phyloP scores from a whole-genome alignment of 2,329 filamentous ascomycete genomes.

The Fusarium marasasianum region DNA sequence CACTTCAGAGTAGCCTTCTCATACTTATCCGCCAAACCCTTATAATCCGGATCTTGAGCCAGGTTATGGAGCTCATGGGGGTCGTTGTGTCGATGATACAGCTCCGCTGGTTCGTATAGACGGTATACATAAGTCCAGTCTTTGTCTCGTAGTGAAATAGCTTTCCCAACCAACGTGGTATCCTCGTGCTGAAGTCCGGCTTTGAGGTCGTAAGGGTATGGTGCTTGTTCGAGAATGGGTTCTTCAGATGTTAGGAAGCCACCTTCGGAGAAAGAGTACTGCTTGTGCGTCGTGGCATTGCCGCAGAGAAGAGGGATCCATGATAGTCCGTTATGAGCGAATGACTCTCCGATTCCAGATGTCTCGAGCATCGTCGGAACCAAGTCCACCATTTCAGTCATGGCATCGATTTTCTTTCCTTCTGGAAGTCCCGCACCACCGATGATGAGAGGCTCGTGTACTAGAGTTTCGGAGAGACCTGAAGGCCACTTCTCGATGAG shows the following conservation, averaged over 20 bases:
- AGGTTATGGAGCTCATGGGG: slow-evolving; percentile 52
- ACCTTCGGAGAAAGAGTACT: slow-evolving; percentile 56
- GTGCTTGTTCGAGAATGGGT: slow-evolving; percentile 54
- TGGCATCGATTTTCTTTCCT: slow-evolving; percentile 46
- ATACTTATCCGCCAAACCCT: slow-evolving; percentile 25
- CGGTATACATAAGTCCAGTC: slow-evolving; percentile 56
- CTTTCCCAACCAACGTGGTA: slow-evolving; percentile 54
- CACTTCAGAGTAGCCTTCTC: slow-evolving; percentile 50
- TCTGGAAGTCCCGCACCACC: slow-evolving; percentile 52
- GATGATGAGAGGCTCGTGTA: slow-evolving; percentile 56
- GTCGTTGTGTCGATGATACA: slow-evolving; percentile 53
- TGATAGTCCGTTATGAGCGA: slow-evolving; percentile 53
- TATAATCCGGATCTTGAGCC: slow-evolving; percentile 43
- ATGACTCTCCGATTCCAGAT: slow-evolving; percentile 50
- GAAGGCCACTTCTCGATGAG: slow-evolving; percentile 61
- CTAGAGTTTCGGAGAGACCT: slow-evolving; percentile 53
- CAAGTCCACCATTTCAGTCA: slow-evolving; percentile 58
- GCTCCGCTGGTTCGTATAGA: slow-evolving; percentile 55
- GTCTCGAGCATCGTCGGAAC: slow-evolving; percentile 55
- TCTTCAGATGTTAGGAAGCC: slow-evolving; percentile 56
- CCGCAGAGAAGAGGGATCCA: slow-evolving; percentile 45
- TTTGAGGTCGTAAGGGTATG: slow-evolving; percentile 59
- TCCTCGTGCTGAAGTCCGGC: slow-evolving; percentile 56
- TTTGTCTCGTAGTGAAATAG: slow-evolving; percentile 49
- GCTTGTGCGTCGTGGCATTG: slow-evolving; percentile 44